Percentiles rank a stretch among this genome's conserved stretches.
Conservation (phyloP, 306 rosid genomes). For the Vachellia pachyceras region DNA sequence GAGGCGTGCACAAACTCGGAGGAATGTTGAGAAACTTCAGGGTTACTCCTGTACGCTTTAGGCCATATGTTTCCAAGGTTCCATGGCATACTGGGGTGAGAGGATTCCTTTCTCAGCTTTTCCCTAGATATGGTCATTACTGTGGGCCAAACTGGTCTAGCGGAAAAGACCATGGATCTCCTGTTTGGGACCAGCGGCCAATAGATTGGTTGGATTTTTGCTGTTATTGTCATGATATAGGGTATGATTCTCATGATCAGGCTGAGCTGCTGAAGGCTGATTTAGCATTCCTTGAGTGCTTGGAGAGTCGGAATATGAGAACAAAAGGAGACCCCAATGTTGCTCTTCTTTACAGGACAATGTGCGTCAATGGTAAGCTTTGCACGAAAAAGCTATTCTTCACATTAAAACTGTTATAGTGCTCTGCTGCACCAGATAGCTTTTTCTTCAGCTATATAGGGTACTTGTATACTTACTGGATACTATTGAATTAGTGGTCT, state of each 20-base stretch:
- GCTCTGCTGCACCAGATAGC: background rate
- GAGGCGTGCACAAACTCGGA: conserved; percentile 54
- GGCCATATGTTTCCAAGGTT: conserved; percentile 89
- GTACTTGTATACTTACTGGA: background rate
- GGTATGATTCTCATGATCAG: conserved; percentile 91
- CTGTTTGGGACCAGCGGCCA: conserved; percentile 86
- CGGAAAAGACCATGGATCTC: conserved; percentile 81
- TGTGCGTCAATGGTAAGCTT: conserved; percentile 81
- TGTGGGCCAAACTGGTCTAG: conserved; percentile 99
- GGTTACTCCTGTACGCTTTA: conserved; percentile 58
- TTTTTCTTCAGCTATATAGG: background rate
- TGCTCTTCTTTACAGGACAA: conserved; percentile 74
- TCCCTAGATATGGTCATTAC: conserved; percentile 93
- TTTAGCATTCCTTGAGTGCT: conserved; percentile 87
- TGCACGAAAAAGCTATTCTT: conserved; percentile 8
- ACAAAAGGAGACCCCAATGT: conserved; percentile 73
- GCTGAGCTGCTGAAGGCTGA: conserved; percentile 79
- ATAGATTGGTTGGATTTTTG: conserved; percentile 98
- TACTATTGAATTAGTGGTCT: background rate
- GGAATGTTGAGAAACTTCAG: conserved; percentile 29
- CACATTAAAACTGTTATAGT: background rate
- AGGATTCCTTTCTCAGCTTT: conserved; percentile 80
- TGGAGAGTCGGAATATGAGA: conserved; percentile 77
- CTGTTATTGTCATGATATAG: conserved; percentile 97
- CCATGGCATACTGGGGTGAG: conserved; percentile 97